phyloP scores from a whole-genome alignment of 2,329 filamentous ascomycete species.

The Bertia moriformis region DNA sequence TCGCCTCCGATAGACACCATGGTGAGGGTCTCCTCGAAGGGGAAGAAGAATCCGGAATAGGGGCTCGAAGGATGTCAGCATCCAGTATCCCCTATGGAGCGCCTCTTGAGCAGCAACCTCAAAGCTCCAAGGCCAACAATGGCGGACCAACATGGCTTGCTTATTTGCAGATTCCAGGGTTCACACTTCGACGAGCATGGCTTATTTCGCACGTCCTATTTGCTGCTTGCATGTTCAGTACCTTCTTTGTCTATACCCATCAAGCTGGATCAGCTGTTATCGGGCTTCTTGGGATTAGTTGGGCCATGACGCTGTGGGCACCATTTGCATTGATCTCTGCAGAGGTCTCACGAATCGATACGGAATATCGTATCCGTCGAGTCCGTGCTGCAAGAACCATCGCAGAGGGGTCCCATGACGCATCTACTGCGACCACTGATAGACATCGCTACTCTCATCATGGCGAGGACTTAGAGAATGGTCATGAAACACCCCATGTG shows the following conservation, averaged over 20 bases:
- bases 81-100: background rate
- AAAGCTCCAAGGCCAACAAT: background rate
- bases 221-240: conserved; percentile 65
- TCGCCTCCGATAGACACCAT: conserved; percentile 12
- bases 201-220: conserved; percentile 75
- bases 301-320: conserved; percentile 87
- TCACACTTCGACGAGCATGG: conserved; percentile 83
- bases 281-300: conserved; percentile 72
- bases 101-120: background rate
- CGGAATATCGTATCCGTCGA: conserved; percentile 35
- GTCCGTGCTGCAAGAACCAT: background rate
- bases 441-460: too few species aligned
- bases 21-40: conserved; percentile 13
- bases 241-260: conserved; percentile 62
- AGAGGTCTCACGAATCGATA: conserved; percentile 74
- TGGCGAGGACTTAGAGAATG: conserved; percentile 3
- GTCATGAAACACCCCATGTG: background rate
- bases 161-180: conserved; percentile 59
- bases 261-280: conserved; percentile 63
- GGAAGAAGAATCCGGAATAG: conserved; percentile 10
- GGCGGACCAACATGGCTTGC: conserved; percentile 22
- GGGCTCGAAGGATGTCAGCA: conserved; percentile 16
- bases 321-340: conserved; percentile 90
- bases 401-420: background rate
- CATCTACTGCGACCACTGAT: background rate